Evolutionary conservation across 2,329 filamentous ascomycete species (phyloP).

Genomic region (Pestalotiopsis sp.): DNA sequence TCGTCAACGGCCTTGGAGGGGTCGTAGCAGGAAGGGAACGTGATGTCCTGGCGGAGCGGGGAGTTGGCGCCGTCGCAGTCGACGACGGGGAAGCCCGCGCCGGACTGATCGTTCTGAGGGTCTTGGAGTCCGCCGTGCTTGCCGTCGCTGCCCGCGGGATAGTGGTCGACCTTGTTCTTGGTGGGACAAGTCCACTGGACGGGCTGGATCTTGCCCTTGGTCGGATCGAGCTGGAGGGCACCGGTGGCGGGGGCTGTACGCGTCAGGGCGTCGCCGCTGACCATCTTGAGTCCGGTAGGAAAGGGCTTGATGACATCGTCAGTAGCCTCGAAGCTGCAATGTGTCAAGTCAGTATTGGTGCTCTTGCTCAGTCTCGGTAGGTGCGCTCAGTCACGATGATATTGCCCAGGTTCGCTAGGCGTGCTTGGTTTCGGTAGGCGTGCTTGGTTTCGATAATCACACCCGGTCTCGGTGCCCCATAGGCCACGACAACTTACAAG

Average conservation of each 20-base stretch:
- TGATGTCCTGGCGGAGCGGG: slow-evolving; percentile 66
- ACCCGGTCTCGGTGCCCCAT: background rate
- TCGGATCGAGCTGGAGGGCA: slow-evolving; percentile 52
- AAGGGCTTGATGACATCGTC: slow-evolving; percentile 71
- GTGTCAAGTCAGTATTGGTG: slow-evolving; percentile 28
- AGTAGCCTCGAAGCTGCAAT: slow-evolving; percentile 57
- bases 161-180: slow-evolving; percentile 51
- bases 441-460: background rate
- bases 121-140: slow-evolving; percentile 56
- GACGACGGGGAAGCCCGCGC: slow-evolving; percentile 68
- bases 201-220: slow-evolving; percentile 53
- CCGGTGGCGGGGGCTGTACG: slow-evolving; percentile 59
- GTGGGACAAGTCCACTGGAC: slow-evolving; percentile 65
- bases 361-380: background rate
- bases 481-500: slow-evolving; percentile 50
- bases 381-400: background rate
- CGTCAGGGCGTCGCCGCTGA: slow-evolving; percentile 64
- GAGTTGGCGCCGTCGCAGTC: slow-evolving; percentile 67
- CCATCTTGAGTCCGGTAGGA: slow-evolving; percentile 70
- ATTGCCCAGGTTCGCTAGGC: too few species aligned
- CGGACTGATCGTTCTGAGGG: slow-evolving; percentile 54
- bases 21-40: slow-evolving; percentile 77
- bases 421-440: background rate
- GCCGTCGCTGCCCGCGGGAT: slow-evolving; percentile 57
- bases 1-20: slow-evolving; percentile 60